Base-by-base conservation (phyloP, 768 basidiomycete species). In the Artomyces pyxidatus region DNA sequence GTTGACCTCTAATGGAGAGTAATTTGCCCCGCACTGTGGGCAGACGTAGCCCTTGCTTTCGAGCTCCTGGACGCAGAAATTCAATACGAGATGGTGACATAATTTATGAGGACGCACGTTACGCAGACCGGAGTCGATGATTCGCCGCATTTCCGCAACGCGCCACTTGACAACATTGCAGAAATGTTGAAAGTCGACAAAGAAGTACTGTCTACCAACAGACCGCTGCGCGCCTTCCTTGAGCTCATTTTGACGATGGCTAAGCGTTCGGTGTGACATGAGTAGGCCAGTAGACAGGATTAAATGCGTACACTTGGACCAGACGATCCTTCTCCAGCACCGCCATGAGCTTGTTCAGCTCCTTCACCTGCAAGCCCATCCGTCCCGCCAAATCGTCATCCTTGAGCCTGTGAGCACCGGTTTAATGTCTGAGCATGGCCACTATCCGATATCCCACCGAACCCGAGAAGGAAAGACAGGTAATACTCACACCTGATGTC, bases 101-200 rank as follows among this genome's bases (percentile, higher is more conserved):
- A 21, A 40, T 14, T 11, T 12, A 23, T 29, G 28, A 21, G 40
- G 37, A 35, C 80, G 48, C 52, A 92, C 94, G 66, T 94, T 91
- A 55, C 92, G 85, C 57, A 95, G 73, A 46, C 83, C 83, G 27
- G 86, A 83, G 68, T 98, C 93, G 54, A 99, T 91, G 52, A 81
- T 80, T 53, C 83, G 76, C 54, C 88, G 78, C 90, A 97, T 93
- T 62, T 88, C 87, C 4, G 89, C 89, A 47, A 98, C 81, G 35
- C 94, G 77, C 90, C 95, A 99, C 65, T 98, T 97, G 66, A 95
- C 88, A 40, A 98, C 93, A 66, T 98, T 93, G 68, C 90, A 93
- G 63, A 97, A 94, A 61, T 84, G 81, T 59, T 91, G 81, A 66
- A 95, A 93, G 69, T 99, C 85, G 63, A 99, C 88, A 68, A 90